Evolutionary conservation across 495 filamentous ascomycete genomes (phyloP), one percentile per base, ranked within the genome.

Genomic region (Acidomyces sp.): DNA sequence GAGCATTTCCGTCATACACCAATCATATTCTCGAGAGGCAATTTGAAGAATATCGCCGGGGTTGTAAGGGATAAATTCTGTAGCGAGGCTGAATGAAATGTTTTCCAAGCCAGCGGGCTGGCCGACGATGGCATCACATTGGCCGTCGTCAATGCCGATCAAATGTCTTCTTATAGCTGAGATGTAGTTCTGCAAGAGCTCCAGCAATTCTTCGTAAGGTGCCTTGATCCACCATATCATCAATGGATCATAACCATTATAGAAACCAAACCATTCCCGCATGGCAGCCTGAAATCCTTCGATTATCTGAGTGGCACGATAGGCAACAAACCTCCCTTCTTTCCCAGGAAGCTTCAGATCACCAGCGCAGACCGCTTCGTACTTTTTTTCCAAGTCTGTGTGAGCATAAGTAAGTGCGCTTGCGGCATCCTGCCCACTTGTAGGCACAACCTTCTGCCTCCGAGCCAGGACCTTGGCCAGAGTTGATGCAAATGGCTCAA

Each of bases 1-100:
- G 13, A 55, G 53, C 61, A 63, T 65, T 45, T 65, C 61, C 11
- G 23, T 36, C 45, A 63, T 56, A 39, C 65, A 65, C 61, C 62
- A 67, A 7, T 36, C 31, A 48, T 66, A 67, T 34, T 63, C 59
- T 15, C 48, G 48, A 40, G 60, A 57, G 0, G 60, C 69, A 21
- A 71, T 69, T 0, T 34, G 42, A n/a, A 72, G 56, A 0, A 72
- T 54, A 39, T 72, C 62, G 35, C 68, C 66, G 6, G 69, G 69
- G 1, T 60, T 41, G 32, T 69, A 69, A 16, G 62, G 54, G 24
- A 69, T 65, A 55, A 66, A 61, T 46, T 67, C 64, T 0, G 56
- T 52, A 25, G 63, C 61, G 6, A 67, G 48, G 11, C 64, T 63
- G 6, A 40, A 53, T 3, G 64, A 42, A 0, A 73, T 45, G 0